Percentiles rank a stretch among this genome's conserved stretches.
These are phyloP conservation scores for Aphanomyces astaci DNA, from an alignment of 352 stramenopile species.

Conservation along the genomic window DNA sequence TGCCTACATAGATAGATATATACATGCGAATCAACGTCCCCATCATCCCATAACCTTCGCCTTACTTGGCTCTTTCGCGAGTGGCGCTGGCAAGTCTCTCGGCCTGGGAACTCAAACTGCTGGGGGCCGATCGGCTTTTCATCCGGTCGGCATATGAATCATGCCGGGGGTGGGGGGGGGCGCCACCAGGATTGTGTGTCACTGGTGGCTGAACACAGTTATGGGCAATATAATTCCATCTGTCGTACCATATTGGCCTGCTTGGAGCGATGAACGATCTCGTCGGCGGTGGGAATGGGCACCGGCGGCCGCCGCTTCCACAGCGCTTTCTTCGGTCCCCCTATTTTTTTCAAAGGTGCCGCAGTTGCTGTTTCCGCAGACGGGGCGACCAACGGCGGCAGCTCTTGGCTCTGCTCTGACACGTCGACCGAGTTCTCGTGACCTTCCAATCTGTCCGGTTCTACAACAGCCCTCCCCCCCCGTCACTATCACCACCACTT, in stretches of 20 bases:
- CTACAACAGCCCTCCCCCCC: too few species aligned
- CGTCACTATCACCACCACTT: too few species aligned
- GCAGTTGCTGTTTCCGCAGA: not conserved
- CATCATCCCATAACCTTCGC: not conserved
- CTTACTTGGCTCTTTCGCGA: slow-evolving; percentile 20
- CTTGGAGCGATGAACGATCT: slow-evolving; percentile 42
- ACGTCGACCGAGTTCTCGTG: too few species aligned
- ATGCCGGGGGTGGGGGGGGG: not conserved
- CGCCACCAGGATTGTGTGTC: too few species aligned
- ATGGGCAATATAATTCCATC: slow-evolving; percentile 16
- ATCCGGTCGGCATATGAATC: slow-evolving; percentile 36
- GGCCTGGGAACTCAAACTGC: slow-evolving; percentile 10
- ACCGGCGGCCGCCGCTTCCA: slow-evolving; percentile 56
- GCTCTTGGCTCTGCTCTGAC: too few species aligned
- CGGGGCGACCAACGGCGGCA: not conserved
- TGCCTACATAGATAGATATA: too few species aligned
- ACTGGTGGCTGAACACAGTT: too few species aligned
- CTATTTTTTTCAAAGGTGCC: slow-evolving; percentile 13
- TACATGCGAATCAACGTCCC: too few species aligned
- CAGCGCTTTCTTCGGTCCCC: slow-evolving; percentile 32
- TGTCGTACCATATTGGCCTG: too few species aligned
- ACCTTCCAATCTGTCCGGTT: too few species aligned
- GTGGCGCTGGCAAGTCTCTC: slow-evolving; percentile 18
- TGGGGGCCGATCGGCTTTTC: slow-evolving; percentile 23
- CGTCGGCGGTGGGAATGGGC: slow-evolving; percentile 40